phyloP scores from a whole-genome alignment of 2,329 filamentous ascomycete species.

The Xenosphaeropsis pyriputrescens region DNA sequence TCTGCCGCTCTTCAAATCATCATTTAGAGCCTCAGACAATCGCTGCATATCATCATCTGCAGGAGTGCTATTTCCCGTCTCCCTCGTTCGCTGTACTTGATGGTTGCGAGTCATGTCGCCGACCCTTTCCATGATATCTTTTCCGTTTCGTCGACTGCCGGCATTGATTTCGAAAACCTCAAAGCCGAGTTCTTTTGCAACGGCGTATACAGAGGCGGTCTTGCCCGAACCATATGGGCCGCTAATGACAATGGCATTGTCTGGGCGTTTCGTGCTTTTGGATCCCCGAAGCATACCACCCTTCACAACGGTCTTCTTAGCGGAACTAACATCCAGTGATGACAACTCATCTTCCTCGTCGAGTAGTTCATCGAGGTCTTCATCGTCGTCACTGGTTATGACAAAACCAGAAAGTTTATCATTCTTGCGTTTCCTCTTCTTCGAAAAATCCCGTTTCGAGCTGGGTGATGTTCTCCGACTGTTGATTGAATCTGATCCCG shows the following conservation, averaged over 20 bases:
- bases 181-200: constrained; percentile 81
- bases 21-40: constrained; percentile 28
- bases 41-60: constrained; percentile 19
- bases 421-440: constrained; percentile 48
- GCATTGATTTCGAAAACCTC: constrained; percentile 93
- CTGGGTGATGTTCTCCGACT: constrained; percentile 5
- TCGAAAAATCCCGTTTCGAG: constrained; percentile 21
- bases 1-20: constrained; percentile 50
- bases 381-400: constrained; percentile 64
- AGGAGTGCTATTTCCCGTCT: constrained; percentile 15
- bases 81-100: constrained; percentile 48
- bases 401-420: constrained; percentile 71
- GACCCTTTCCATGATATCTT: constrained; percentile 79
- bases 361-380: constrained; percentile 53
- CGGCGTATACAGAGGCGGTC: constrained; percentile 81
- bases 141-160: constrained; percentile 69
- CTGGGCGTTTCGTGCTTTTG: constrained; percentile 26
- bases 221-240: constrained; percentile 87
- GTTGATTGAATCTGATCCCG: constrained; percentile 24
- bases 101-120: constrained; percentile 97
- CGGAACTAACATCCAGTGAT: constrained; percentile 20
- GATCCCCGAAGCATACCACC: constrained; percentile 19
- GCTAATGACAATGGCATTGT: constrained; percentile 75
- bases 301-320: constrained; percentile 39
- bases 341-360: constrained; percentile 36